Evolutionary conservation across 768 basidiomycete species (phyloP), one percentile per base, ranked within the genome.

Genomic region (Mycena vulgaris): DNA sequence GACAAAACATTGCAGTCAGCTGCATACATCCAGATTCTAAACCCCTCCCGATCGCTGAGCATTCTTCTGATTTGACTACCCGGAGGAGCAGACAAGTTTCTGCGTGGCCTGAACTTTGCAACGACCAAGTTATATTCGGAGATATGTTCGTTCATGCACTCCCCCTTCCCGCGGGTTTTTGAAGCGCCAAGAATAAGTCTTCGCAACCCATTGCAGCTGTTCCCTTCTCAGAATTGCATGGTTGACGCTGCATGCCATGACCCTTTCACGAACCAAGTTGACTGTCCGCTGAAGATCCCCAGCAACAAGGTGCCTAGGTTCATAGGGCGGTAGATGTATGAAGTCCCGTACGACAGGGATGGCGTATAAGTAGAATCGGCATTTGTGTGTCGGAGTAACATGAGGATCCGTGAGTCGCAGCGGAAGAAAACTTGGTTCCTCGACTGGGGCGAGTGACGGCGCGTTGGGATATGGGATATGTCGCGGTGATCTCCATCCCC

Each of bases 281-380:
- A 61, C n/a, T 9, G 35, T 19, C 40, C 51, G 45, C 19, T 53
- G 17, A 3, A 70, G 35, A 55, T 70, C 69, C 6, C 45, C 63
- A 10, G n/a, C 14, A 33, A 64, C 57, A 9, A 70, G 63, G 9
- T 39, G 49, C 17, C 37, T 40, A 14, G 63, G 57, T 14, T 35
- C 28, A 13, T 63, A 49, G 0, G 63, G 69, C 7, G 51, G 51
- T 3, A 61, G 17, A 14, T 65, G 45, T 37, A 70, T 47, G 4
- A 31, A 16, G 14, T 40, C 33, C 8, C 69, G 63, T 16, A 59
- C 58, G 10, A 65, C 69, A n/a, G 69, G 69, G 35, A 70, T 55
- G n/a, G 63, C 69, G 57, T 57, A 70, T 10, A 70, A 37, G 51
- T 53, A 60, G 49, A 70, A 70, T 17, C 49, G 57, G 49, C 49